phyloP scores from a whole-genome alignment of 192 early-diverging fungal species.

The Umbelopsis sp. region DNA sequence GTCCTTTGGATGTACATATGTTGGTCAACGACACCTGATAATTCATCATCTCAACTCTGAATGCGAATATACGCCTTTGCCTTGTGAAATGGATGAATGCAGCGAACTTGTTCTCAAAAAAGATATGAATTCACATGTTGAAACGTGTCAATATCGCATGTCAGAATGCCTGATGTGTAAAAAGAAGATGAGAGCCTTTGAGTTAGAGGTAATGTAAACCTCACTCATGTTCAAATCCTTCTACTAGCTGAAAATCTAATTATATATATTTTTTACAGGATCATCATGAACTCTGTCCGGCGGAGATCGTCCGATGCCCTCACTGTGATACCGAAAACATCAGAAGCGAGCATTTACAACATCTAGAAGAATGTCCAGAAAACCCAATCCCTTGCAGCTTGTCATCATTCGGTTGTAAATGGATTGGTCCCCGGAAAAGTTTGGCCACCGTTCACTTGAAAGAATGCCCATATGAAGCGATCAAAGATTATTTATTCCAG shows the following conservation, averaged over 20 bases:
- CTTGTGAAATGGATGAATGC: conserved; percentile 61
- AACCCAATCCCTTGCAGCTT: conserved; percentile 44
- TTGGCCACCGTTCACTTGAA: conserved; percentile 44
- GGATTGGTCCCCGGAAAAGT: conserved; percentile 53
- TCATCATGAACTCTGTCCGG: conserved; percentile 58
- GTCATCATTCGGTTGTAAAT: conserved; percentile 60
- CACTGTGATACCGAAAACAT: conserved; percentile 51
- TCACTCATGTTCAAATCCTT: background rate
- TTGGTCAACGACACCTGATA: conserved; percentile 61
- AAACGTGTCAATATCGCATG: conserved; percentile 56
- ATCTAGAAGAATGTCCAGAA: conserved; percentile 49
- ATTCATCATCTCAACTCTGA: conserved; percentile 55
- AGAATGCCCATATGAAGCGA: conserved; percentile 62
- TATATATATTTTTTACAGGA: conserved; percentile 29
- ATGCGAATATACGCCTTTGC: conserved; percentile 52
- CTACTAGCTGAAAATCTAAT: background rate
- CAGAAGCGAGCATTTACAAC: conserved; percentile 43
- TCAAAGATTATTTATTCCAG: conserved; percentile 54
- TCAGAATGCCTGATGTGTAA: conserved; percentile 61
- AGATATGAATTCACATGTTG: conserved; percentile 57
- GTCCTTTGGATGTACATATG: conserved; percentile 55
- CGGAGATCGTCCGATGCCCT: conserved; percentile 55
- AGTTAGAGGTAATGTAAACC: conserved; percentile 51
- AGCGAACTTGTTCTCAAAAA: conserved; percentile 54
- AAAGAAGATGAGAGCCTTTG: conserved; percentile 47